Conservation (phyloP, 768 basidiomycete species). For the Serendipita sp. region DNA sequence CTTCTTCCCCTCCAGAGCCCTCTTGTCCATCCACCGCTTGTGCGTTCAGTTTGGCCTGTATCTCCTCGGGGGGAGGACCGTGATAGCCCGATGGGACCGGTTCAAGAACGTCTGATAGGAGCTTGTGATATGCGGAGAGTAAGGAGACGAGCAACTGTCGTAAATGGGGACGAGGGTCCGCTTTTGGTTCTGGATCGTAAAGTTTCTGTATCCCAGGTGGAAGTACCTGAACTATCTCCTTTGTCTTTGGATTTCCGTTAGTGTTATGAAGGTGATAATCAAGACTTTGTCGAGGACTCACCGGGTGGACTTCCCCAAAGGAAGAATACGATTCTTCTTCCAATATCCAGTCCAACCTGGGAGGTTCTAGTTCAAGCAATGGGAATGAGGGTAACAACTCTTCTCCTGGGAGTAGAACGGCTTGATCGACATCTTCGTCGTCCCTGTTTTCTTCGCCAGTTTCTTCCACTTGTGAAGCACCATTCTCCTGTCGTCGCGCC, state of each 20-base stretch:
- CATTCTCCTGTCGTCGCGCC: not conserved
- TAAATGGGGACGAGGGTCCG: not conserved
- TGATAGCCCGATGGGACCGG: conserved; percentile 5
- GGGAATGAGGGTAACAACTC: not conserved
- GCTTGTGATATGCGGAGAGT: not conserved
- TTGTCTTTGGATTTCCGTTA: not conserved
- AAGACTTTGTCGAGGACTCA: not conserved
- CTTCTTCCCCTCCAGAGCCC: not conserved
- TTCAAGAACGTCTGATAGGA: not conserved
- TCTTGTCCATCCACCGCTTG: not conserved
- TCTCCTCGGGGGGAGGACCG: not conserved
- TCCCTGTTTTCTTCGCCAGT: not conserved
- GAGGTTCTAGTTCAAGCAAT: not conserved
- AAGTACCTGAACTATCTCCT: not conserved
- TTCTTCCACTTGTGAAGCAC: not conserved
- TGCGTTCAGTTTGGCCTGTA: not conserved
- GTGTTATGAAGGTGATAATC: not conserved
- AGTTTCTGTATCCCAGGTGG: not conserved
- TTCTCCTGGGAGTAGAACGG: not conserved
- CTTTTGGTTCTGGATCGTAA: not conserved
- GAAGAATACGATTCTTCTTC: not conserved
- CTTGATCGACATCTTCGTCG: not conserved
- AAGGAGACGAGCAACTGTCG: not conserved
- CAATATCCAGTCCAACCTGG: conserved; percentile 1
- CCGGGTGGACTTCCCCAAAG: not conserved